Evolutionary conservation across 2,329 filamentous ascomycete genomes (phyloP), one percentile per base, ranked within the genome.

Genomic region (Malbranchea cinnamomea): DNA sequence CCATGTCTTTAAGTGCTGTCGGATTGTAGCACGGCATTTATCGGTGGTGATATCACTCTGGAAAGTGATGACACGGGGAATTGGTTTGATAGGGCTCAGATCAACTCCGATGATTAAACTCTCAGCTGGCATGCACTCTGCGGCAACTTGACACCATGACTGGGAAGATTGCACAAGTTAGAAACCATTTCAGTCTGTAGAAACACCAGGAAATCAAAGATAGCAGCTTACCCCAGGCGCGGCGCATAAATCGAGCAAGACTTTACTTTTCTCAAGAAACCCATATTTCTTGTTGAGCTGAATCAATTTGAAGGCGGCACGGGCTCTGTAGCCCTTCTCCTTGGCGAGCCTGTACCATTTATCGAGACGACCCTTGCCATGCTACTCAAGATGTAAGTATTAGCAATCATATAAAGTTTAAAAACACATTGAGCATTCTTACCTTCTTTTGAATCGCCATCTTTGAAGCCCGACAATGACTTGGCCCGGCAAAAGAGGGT

Each of bases 311-410:
- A 95, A 95, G 33, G 89, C 85, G 45, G 89, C 85, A 68, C 89
- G 73, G 38, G 89, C 87, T 48, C 89, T 71, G 53, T 94, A 98
- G 39, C 89, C 89, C 59, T 94, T 95, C 56, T 98, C 89, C 59
- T 98, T 98, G 38, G 89, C 89, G 48, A 95, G 75, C 54, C 85
- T 87, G 62, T 95, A 98, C 82, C 85, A 95, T 60, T 95, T 94
- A 60, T 98, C 89, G 49, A 94, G 68, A 71, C 87, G 85, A 58
- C 87, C 87, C 65, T 95, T 95, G 62, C 84, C 87, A 63, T 93
- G 80, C 70, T 71, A 42, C 33, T 35, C n/a, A 26, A 12, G 26
- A 20, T 8, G 41, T 54, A 33, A 60, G 46, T 49, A 51, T 21
- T 22, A 26, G 28, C 8, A 26, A 14, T 18, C 21, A 28, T 5